A percentile compares a stretch with the other conserved stretches of the same genome.
These are phyloP conservation scores for Saturnispora sanitii DNA, from an alignment of 805 yeast genomes.

Conservation along the genomic window DNA sequence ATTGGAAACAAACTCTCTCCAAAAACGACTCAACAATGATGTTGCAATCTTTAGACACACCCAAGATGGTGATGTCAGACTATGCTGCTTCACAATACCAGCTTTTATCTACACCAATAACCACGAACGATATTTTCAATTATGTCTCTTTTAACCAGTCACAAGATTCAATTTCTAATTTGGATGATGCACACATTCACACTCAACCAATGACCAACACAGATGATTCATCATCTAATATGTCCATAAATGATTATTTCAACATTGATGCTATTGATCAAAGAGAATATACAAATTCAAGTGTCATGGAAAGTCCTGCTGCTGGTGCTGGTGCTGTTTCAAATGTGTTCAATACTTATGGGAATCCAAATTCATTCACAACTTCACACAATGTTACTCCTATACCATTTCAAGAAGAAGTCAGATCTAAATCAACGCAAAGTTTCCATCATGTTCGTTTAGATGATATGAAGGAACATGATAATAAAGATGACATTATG, in stretches of 20 bases:
- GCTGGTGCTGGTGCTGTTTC: too few relatives aligned
- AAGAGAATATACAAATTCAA: too few relatives aligned
- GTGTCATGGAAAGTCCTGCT: too few relatives aligned
- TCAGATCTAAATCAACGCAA: background rate
- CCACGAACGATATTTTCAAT: slow-evolving; percentile 1
- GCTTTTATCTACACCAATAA: background rate
- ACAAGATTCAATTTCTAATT: slow-evolving; percentile 6
- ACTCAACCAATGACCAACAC: background rate
- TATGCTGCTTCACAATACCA: background rate
- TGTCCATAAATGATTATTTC: background rate
- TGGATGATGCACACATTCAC: slow-evolving; percentile 3
- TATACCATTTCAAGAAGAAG: slow-evolving; percentile 1
- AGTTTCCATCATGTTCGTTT: background rate
- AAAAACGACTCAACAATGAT: background rate
- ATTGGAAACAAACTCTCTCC: slow-evolving; percentile 1
- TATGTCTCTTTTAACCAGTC: slow-evolving; percentile 5
- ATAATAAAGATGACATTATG: slow-evolving; percentile 19
- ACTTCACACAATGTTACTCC: background rate
- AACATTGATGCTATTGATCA: background rate
- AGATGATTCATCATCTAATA: background rate
- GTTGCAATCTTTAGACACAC: slow-evolving; percentile 1
- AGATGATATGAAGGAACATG: background rate
- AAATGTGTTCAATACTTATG: slow-evolving; percentile 7
- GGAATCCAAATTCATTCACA: slow-evolving; percentile 4
- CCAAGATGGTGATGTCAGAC: slow-evolving; percentile 6